Percentiles rank a stretch among this genome's conserved stretches.
Conservation (phyloP, 441 rosid species). For the Pelargonium citronellum region DNA sequence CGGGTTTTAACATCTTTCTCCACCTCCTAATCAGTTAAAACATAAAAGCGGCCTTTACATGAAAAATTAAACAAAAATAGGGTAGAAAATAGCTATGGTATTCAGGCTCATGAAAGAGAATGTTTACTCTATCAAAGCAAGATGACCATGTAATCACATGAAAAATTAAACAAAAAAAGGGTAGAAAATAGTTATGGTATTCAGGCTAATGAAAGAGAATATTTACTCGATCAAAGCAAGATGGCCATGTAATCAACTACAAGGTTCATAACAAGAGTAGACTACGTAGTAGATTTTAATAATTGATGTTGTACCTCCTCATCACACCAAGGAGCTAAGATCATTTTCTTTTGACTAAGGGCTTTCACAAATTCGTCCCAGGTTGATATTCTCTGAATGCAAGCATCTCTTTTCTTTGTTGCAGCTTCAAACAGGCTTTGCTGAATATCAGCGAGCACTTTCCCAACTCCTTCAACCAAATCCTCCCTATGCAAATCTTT, state of each 20-base stretch:
- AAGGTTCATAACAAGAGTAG: neutral
- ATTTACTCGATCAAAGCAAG: no score
- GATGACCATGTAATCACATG: no score
- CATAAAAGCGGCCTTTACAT: neutral
- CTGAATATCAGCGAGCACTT: constrained; percentile 56
- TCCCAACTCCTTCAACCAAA: constrained; percentile 58
- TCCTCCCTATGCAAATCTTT: constrained; percentile 50
- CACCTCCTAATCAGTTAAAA: constrained; percentile 52
- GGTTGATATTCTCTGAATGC: constrained; percentile 57
- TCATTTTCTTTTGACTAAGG: constrained; percentile 69
- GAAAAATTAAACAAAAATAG: neutral
- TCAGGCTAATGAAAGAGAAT: no score
- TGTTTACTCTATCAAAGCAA: no score
- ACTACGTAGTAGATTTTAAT: neutral
- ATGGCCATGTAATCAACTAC: no score
- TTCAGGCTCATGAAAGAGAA: no score
- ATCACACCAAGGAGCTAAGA: constrained; percentile 97
- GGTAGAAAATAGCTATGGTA: neutral
- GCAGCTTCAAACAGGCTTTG: constrained; percentile 65
- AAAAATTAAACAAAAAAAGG: neutral
- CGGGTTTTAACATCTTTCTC: constrained; percentile 83
- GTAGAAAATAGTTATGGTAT: neutral
- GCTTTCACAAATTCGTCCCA: constrained; percentile 86
- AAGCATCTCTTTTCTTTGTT: constrained; percentile 67
- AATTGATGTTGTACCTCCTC: constrained; percentile 52